These are phyloP conservation scores for Tricholoma hemisulphureum DNA, from an alignment of 768 basidiomycete species.

Conservation along the genomic window DNA sequence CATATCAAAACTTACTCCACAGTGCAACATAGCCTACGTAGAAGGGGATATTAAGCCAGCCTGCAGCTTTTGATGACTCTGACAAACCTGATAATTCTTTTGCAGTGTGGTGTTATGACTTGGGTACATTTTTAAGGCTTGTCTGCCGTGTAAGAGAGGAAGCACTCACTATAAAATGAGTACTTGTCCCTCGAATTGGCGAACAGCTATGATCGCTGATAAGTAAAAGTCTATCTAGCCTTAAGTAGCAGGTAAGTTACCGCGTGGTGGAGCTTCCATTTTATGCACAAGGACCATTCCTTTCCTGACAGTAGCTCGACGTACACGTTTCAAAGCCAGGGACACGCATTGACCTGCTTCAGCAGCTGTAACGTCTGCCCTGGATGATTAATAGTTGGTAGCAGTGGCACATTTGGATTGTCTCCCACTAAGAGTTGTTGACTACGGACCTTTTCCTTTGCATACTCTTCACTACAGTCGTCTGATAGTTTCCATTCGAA, in stretches of 20 bases:
- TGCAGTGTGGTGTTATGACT: constrained; percentile 94
- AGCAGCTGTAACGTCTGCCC: constrained; percentile 77
- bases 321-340: constrained; percentile 86
- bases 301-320: constrained; percentile 79
- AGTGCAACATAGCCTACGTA: constrained; percentile 86
- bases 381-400: constrained; percentile 20
- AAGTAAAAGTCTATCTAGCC: not conserved
- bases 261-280: constrained; percentile 74
- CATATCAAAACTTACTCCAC: constrained; percentile 56
- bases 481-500: constrained; percentile 82
- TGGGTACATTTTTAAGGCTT: not conserved
- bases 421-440: not conserved
- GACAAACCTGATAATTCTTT: constrained; percentile 81
- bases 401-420: not conserved
- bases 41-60: not conserved
- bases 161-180: constrained; percentile 81
- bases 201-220: constrained; percentile 51
- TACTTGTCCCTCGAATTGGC: constrained; percentile 90
- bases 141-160: not conserved
- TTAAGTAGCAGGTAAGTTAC: constrained; percentile 35
- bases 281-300: constrained; percentile 92
- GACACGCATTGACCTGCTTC: constrained; percentile 97
- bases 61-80: not conserved
- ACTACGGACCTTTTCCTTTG: constrained; percentile 78
- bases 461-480: constrained; percentile 83